A percentile compares a stretch with the other conserved stretches of the same genome.
phyloP scores from a whole-genome alignment of 163 green algal species.

The Scenedesmus sp. region DNA sequence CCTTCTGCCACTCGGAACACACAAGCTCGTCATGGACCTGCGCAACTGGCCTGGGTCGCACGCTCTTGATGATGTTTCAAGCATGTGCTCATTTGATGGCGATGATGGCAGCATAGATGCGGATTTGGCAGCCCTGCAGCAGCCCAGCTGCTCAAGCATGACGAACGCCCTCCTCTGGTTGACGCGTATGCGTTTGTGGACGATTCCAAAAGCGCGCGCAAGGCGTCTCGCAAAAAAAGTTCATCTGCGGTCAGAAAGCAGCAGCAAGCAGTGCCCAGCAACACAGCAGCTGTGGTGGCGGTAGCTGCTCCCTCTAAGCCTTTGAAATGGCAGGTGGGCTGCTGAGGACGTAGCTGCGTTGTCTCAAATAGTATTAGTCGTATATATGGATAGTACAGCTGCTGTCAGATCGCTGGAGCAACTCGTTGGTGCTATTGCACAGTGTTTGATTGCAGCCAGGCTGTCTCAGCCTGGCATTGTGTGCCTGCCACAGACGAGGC shows the following conservation, averaged over 20 bases:
- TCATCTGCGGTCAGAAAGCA: not conserved
- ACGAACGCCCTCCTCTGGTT: not conserved
- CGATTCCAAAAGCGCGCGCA: not conserved
- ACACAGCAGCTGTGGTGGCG: not conserved
- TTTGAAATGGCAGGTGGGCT: not conserved
- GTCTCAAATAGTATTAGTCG: not conserved
- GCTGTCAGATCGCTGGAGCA: not conserved
- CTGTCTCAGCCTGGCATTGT: not conserved
- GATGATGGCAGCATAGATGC: not conserved
- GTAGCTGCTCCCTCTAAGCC: slow-evolving; percentile 9
- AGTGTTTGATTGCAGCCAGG: not conserved
- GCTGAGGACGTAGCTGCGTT: not conserved
- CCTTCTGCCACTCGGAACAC: not conserved
- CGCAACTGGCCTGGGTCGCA: slow-evolving; percentile 2
- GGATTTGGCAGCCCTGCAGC: not conserved
- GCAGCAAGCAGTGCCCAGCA: not conserved
- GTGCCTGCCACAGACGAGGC: not conserved
- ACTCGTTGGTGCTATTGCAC: not conserved
- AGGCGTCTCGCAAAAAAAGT: not conserved
- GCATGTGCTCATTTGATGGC: not conserved
- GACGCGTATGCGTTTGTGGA: not conserved
- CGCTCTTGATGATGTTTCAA: slow-evolving; percentile 37
- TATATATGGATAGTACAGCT: not conserved
- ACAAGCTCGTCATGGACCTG: not conserved
- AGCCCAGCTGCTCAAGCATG: not conserved